A percentile compares a stretch with the other conserved stretches of the same genome.
Conservation (phyloP, 306 rosid genomes). For the Senna siamea region DNA sequence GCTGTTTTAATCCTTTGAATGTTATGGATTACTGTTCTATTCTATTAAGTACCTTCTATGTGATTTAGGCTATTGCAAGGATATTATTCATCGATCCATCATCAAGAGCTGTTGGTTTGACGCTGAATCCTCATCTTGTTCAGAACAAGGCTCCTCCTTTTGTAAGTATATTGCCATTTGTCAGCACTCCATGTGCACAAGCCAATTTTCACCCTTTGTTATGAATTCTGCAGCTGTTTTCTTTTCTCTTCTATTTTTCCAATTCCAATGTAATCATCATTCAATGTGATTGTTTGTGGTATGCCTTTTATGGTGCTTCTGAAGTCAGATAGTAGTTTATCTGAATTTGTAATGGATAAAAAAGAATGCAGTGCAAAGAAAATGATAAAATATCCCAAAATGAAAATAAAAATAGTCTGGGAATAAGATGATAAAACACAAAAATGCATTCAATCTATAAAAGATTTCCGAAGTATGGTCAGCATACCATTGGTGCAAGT, state of each 20-base stretch:
- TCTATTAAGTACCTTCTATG: slow-evolving; percentile 21
- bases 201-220: slow-evolving; percentile 13
- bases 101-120: slow-evolving; percentile 93
- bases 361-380: not conserved
- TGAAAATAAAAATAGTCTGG: not conserved
- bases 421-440: not conserved
- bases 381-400: not conserved
- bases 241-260: not conserved
- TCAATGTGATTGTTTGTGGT: slow-evolving; percentile 5
- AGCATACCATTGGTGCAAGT: too few relatives aligned
- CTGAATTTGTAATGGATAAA: slow-evolving; percentile 9
- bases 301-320: slow-evolving; percentile 25
- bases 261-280: not conserved
- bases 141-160: slow-evolving; percentile 74
- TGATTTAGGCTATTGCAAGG: slow-evolving; percentile 77
- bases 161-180: slow-evolving; percentile 56
- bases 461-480: too few relatives aligned
- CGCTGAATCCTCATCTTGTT: slow-evolving; percentile 87
- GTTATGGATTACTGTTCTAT: slow-evolving; percentile 22
- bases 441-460: not conserved
- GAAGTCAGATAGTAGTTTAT: slow-evolving; percentile 15
- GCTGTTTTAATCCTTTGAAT: slow-evolving; percentile 5
- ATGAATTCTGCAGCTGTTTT: not conserved
- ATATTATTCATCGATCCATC: slow-evolving; percentile 90
- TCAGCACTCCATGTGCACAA: not conserved